These are phyloP conservation scores for Ajuga reptans DNA, from an alignment of 305 asterid genomes.

Conservation along the genomic window DNA sequence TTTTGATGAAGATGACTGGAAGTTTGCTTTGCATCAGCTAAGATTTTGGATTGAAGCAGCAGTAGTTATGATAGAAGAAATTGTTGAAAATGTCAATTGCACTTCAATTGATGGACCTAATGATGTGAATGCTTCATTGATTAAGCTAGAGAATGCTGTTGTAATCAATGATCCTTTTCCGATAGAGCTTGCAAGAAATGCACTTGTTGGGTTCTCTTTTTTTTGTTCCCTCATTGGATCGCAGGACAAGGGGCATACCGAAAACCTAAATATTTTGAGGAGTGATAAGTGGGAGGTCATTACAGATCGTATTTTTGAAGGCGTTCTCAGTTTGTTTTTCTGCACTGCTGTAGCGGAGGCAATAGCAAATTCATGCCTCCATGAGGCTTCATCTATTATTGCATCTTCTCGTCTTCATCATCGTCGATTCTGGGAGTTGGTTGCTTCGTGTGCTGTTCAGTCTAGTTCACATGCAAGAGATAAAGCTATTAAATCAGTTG, in stretches of 20 bases:
- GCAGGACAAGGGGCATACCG: conserved; percentile 37
- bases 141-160: conserved; percentile 42
- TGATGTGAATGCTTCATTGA: conserved; percentile 36
- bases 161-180: conserved; percentile 39
- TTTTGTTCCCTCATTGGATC: conserved; percentile 41
- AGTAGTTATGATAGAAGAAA: conserved; percentile 76
- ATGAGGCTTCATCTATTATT: conserved; percentile 56
- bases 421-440: conserved; percentile 76
- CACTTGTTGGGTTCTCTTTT: conserved; percentile 72
- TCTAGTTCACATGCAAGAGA: conserved; percentile 84
- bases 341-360: conserved; percentile 82
- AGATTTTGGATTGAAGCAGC: conserved; percentile 90
- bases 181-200: conserved; percentile 66
- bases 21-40: conserved; percentile 59
- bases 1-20: conserved; percentile 92
- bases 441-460: conserved; percentile 60
- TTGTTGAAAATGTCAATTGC: conserved; percentile 64
- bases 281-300: conserved; percentile 67
- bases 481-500: conserved; percentile 78
- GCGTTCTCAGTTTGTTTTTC: conserved; percentile 80
- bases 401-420: conserved; percentile 67
- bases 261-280: conserved; percentile 37
- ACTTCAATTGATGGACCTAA: conserved; percentile 31
- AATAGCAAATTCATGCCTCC: conserved; percentile 41
- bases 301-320: conserved; percentile 72